Evolutionary conservation across 768 basidiomycete genomes (phyloP), one percentile per base, ranked within the genome.

Genomic region (Psilocybe tampanensis): DNA sequence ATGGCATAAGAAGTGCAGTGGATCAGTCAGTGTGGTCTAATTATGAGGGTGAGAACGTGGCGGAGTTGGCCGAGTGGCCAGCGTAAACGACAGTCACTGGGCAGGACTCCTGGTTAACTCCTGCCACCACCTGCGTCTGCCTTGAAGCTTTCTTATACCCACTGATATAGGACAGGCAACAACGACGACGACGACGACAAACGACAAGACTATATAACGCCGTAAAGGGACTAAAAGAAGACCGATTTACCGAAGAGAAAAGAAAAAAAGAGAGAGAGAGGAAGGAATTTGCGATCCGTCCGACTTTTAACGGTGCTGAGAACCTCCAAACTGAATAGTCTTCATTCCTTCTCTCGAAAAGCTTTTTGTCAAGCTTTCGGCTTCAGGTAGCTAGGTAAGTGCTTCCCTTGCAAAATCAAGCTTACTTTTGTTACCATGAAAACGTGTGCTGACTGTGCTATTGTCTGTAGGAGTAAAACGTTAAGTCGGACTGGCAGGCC

Each of bases 401-500:
- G 47, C 45, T 19, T 29, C 48, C 26, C 43, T 22, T 45, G 45
- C 42, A 6, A 23, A 39, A 13, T 13, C 15, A 34, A 8, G 44
- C 21, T 18, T 6, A 32, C 24, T 52, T 49, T 22, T 43, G 49
- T 54, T 34, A 18, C 39, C 44, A 21, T 39, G n/a, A 39, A 41
- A 19, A 26, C 32, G 29, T 29, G 32, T 32, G 29, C 29, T 29
- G 29, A 29, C 29, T 29, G 29, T 9, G 9, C 9, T 29, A 12
- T 56, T 44, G 36, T 13, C 12, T 44, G 24, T 50, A 51, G 49
- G 44, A 51, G 51, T 26, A 13, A 29, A 11, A 26, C 36, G 11
- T 21, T 29, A 52, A 59, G 44, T 59, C 58, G 54, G 58, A 59
- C 58, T 50, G 58, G 33, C 39, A 55, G 54, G 54, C 54, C 45